A percentile compares a stretch with the other conserved stretches of the same genome.
These are phyloP conservation scores for Pythium phragmitis DNA, from an alignment of 352 stramenopile genomes.

Conservation along the genomic window DNA sequence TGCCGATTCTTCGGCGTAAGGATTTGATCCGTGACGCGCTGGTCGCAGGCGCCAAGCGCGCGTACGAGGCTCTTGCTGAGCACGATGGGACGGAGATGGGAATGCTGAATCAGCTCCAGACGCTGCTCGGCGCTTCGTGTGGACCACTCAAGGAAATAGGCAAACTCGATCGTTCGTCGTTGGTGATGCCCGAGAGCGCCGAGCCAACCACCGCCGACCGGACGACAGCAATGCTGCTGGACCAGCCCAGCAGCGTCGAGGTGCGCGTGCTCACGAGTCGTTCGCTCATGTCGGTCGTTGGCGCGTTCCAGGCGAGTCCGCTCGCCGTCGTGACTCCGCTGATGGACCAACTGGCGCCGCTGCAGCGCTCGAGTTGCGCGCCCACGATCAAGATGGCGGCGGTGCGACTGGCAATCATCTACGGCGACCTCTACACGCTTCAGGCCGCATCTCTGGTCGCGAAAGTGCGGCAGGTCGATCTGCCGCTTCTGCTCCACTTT, in stretches of 20 bases:
- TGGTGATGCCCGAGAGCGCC: not conserved
- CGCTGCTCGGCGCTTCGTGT: no score
- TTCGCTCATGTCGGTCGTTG: conserved; percentile 6
- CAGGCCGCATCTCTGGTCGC: not conserved
- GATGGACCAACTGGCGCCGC: not conserved
- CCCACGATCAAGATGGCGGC: no score
- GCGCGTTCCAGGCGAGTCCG: not conserved
- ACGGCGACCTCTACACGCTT: conserved; percentile 2
- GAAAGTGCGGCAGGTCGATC: not conserved
- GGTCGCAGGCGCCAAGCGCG: not conserved
- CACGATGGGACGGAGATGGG: not conserved
- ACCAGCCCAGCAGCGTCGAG: no score
- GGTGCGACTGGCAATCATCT: conserved; percentile 4
- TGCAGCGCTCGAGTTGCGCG: not conserved
- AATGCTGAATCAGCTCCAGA: no score
- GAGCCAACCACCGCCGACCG: no score
- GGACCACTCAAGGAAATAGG: no score
- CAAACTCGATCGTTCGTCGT: no score
- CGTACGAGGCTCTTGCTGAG: not conserved
- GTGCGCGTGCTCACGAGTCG: not conserved
- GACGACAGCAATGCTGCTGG: no score
- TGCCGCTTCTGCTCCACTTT: conserved; percentile 6
- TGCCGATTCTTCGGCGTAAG: not conserved
- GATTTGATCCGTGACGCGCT: not conserved
- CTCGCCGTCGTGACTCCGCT: not conserved